These are phyloP conservation scores for Hypoxylon sp. DNA, from an alignment of 2,329 filamentous ascomycete genomes.

Conservation along the genomic window DNA sequence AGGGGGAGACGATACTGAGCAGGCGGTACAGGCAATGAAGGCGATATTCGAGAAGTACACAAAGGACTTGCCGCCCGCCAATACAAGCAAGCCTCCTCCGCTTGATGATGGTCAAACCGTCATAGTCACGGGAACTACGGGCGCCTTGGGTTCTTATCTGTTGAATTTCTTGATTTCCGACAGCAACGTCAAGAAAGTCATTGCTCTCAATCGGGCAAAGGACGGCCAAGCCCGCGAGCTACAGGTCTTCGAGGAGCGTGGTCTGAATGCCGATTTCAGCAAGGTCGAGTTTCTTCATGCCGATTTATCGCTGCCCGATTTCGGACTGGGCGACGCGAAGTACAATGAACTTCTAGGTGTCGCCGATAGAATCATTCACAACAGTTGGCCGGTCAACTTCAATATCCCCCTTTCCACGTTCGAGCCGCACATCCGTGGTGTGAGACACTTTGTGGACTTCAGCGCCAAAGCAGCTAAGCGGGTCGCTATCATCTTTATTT, in stretches of 20 bases:
- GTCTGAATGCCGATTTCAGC: slow-evolving; percentile 53
- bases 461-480: slow-evolving; percentile 49
- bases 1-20: slow-evolving; percentile 22
- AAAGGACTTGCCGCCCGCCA: slow-evolving; percentile 39
- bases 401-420: slow-evolving; percentile 63
- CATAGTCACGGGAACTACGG: slow-evolving; percentile 62
- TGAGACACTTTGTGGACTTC: slow-evolving; percentile 63
- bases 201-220: slow-evolving; percentile 63
- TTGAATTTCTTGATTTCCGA: slow-evolving; percentile 53
- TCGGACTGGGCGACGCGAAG: slow-evolving; percentile 60
- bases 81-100: slow-evolving; percentile 45
- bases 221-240: slow-evolving; percentile 51
- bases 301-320: slow-evolving; percentile 59
- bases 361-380: slow-evolving; percentile 64
- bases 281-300: slow-evolving; percentile 63
- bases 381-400: slow-evolving; percentile 67
- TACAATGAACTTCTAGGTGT: slow-evolving; percentile 55
- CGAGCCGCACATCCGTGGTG: slow-evolving; percentile 62
- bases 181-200: slow-evolving; percentile 55
- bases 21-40: slow-evolving; percentile 30
- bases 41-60: slow-evolving; percentile 45
- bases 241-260: slow-evolving; percentile 55
- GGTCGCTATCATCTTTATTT: slow-evolving; percentile 58
- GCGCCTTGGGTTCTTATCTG: slow-evolving; percentile 61
- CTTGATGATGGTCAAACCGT: slow-evolving; percentile 51